Evolutionary conservation across 352 stramenopile genomes (phyloP).

Genomic region (Pythium oligandrum): DNA sequence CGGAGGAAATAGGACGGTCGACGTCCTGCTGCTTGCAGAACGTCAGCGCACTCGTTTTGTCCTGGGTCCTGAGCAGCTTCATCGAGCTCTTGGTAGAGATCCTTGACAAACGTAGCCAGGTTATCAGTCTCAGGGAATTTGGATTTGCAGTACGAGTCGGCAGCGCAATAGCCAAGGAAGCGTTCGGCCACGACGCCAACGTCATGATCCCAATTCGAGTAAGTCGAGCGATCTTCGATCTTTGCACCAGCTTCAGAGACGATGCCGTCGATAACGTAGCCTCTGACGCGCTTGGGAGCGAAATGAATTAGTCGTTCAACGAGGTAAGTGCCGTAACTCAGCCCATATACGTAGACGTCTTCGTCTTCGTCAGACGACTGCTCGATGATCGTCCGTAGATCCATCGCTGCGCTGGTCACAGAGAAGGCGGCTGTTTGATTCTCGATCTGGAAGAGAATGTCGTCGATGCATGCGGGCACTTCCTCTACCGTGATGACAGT

Average conservation of each 20-base stretch:
- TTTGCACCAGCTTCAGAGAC: constrained; percentile 45
- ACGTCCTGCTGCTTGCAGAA: constrained; percentile 27
- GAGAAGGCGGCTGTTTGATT: constrained; percentile 67
- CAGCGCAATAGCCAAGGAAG: constrained; percentile 51
- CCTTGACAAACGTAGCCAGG: constrained; percentile 37
- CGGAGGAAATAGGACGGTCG: constrained; percentile 71
- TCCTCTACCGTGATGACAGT: constrained; percentile 47
- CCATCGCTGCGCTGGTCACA: constrained; percentile 66
- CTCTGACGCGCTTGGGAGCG: constrained; percentile 32
- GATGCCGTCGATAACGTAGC: constrained; percentile 61
- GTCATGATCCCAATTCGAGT: constrained; percentile 80
- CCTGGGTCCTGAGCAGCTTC: constrained; percentile 26
- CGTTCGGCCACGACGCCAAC: constrained; percentile 51
- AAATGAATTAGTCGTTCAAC: constrained; percentile 62
- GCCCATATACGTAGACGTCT: constrained; percentile 56
- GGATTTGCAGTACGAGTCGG: constrained; percentile 51
- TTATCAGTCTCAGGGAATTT: constrained; percentile 56
- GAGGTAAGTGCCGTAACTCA: constrained; percentile 76
- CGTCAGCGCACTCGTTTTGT: constrained; percentile 44
- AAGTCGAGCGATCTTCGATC: constrained; percentile 45
- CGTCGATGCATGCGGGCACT: constrained; percentile 60
- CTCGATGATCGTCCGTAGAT: constrained; percentile 51
- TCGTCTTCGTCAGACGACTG: constrained; percentile 39
- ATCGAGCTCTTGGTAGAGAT: constrained; percentile 55
- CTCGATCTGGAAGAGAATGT: constrained; percentile 68